A percentile compares a stretch with the other conserved stretches of the same genome.
Evolutionary conservation across 331 rosid species (phyloP).

Genomic region (Stylosanthes scabra): DNA sequence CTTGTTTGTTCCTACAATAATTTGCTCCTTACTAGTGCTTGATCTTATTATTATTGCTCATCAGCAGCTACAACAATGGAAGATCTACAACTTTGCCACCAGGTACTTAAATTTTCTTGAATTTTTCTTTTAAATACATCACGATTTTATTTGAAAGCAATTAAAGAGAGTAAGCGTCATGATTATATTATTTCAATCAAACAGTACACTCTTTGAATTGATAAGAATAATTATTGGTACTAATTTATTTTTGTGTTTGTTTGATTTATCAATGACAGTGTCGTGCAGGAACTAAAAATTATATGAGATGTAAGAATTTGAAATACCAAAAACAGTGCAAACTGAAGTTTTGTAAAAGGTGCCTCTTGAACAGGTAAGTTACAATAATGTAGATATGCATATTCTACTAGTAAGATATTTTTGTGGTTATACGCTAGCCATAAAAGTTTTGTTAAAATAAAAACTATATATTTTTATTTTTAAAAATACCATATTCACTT

Average conservation of each 20-base stretch:
- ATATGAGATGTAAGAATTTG: constrained; percentile 42
- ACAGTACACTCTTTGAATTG: not conserved
- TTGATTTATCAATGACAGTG: constrained; percentile 32
- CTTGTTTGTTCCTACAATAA: not conserved
- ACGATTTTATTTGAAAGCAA: not conserved
- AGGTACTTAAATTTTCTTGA: not conserved
- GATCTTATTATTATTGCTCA: not conserved
- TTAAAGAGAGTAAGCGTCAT: no score
- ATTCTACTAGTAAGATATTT: no score
- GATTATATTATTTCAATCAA: no score
- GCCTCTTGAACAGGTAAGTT: constrained; percentile 68
- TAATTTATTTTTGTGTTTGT: not conserved
- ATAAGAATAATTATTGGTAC: not conserved
- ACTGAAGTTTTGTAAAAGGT: constrained; percentile 54
- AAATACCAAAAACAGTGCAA: constrained; percentile 44
- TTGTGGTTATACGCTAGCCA: no score
- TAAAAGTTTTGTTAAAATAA: no score
- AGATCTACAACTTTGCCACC: not conserved
- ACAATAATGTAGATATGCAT: no score
- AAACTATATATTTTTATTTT: no score
- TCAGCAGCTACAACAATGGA: not conserved
- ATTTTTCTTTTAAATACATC: not conserved
- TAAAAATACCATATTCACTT: no score
- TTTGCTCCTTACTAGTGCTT: not conserved
- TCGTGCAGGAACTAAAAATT: not conserved